Evolutionary conservation across 1,284 basidiomycete species (phyloP).

Genomic region (Fomes fomentarius): DNA sequence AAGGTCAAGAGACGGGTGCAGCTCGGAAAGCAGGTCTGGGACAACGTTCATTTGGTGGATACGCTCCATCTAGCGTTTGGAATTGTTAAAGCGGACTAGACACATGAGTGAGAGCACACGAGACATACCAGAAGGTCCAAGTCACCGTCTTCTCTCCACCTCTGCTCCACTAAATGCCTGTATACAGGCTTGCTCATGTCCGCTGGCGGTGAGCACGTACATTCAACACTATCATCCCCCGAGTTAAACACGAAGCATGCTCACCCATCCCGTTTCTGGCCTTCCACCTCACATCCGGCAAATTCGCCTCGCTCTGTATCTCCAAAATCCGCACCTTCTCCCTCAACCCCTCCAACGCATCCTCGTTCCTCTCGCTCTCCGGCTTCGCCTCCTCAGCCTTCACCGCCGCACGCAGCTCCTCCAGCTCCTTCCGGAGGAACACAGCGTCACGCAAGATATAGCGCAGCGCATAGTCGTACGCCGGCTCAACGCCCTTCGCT

Average conservation of each 20-base stretch:
- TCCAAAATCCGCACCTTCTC: constrained; percentile 42
- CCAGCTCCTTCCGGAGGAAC: constrained; percentile 49
- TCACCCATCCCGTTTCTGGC: constrained; percentile 77
- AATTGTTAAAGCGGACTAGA: not conserved
- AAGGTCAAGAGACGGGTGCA: constrained; percentile 78
- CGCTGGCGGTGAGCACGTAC: constrained; percentile 47
- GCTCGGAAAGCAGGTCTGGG: constrained; percentile 80
- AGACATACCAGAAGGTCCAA: constrained; percentile 81
- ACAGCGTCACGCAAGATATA: constrained; percentile 59
- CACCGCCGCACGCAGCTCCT: constrained; percentile 38
- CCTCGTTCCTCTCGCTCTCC: constrained; percentile 30
- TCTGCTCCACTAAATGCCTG: constrained; percentile 80
- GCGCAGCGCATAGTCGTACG: constrained; percentile 81
- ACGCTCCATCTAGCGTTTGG: constrained; percentile 78
- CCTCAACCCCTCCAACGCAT: constrained; percentile 46
- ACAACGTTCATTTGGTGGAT: constrained; percentile 88
- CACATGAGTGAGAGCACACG: not conserved
- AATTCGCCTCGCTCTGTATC: constrained; percentile 66
- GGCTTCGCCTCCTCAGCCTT: constrained; percentile 25
- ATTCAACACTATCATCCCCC: not conserved
- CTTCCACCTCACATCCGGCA: constrained; percentile 78
- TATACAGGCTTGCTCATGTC: constrained; percentile 73
- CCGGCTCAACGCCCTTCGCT: constrained; percentile 68
- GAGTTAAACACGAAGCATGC: constrained; percentile 28
- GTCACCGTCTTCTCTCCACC: constrained; percentile 84